Base-by-base conservation (phyloP, 2,329 filamentous ascomycete genomes). In the Stromatinia cepivora region DNA sequence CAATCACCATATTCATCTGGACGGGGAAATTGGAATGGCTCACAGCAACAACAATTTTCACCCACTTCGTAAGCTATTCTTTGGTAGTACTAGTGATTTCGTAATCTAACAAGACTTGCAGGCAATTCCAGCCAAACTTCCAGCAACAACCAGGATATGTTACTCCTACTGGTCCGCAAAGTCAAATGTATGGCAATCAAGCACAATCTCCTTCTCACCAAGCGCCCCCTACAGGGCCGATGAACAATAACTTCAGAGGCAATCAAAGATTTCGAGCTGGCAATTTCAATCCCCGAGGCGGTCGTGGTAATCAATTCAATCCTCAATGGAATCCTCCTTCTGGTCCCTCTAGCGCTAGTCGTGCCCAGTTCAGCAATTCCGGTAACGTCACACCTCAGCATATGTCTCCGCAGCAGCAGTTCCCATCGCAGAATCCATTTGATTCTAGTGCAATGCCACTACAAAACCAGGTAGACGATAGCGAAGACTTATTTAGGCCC, bases 321-420 rank as follows among this genome's bases (percentile, higher is more conserved):
- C 78, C 88, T 2, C 91, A 92, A 58, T 94, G 92, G 90, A 90
- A 86, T 68, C 84, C 88, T 56, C 83, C 83, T 46, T 67, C 54
- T 31, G 73, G 69, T 52, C 82, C 83, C 62, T 82, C 84, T 25
- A 83, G 84, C 67, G 83, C 84, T 74, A 86, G 85, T 77, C 82
- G 85, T 69, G 75, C 78, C 48, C 78, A 81, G 69, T 73, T 81
- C 67, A 78, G 79, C 66, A 83, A 82, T 69, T 78, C 80, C 34
- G 79, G 76, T 3, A 76, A 76, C 62, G 75, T 73, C 31, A 78
- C 78, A 25, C 76, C 77, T 22, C 76, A 79, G 46, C 77, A 78
- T 45, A 65, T 71, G 62, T 78, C 77, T 56, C 77, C 76, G 65
- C 75, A 73, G 56, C 76, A 75, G 39, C 77, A 73, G 66, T 75